Base-by-base conservation (phyloP, 2,329 filamentous ascomycete genomes). In the Diaporthe helianthi region DNA sequence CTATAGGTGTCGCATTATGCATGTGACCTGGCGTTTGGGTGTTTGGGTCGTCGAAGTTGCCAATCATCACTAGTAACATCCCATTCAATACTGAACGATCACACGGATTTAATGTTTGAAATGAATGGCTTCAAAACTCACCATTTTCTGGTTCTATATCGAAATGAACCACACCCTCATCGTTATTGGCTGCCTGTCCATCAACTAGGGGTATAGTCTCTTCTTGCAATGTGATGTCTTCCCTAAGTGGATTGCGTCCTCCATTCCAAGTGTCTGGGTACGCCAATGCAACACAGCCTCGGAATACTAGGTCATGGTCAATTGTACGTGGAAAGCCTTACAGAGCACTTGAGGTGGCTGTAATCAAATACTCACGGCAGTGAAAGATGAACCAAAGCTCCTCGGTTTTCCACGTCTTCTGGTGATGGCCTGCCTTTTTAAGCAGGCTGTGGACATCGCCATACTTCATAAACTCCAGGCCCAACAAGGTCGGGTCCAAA, bases 391-490 rank as follows among this genome's bases (percentile, higher is more conserved):
- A 19, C 66, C 55, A 68, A 13, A 68, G 17, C 17, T 68, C 55
- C 9, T 46, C 47, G n/a, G 26, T 60, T 31, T n/a, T 63, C 17
- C 49, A 47, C 19, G 26, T 33, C 33, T 33, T 38, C 9, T 29
- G 22, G 31, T 33, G 55, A 41, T 15, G n/a, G 47, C 46, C 55
- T 1, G 38, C 36, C 7, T 36, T 64, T 31, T 22, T 22, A 1
- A 64, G n/a, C 6, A 64, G n/a, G 5, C 33, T 33, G 41, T 33
- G 8, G 3, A 68, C 46, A 63, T 68, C 66, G 7, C 66, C 66
- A 10, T 68, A 22, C 8, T 36, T 68, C 66, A 68, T 68, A 12
- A 61, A 63, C 22, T 68, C 66, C 33, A 68, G 19, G 24, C 54
- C 66, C 22, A 63, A 17, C n/a, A 60, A 29, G 17, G 38, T 47